These are phyloP conservation scores for Ligustrum vulgare DNA, from an alignment of 257 asterid species.

Conservation along the genomic window DNA sequence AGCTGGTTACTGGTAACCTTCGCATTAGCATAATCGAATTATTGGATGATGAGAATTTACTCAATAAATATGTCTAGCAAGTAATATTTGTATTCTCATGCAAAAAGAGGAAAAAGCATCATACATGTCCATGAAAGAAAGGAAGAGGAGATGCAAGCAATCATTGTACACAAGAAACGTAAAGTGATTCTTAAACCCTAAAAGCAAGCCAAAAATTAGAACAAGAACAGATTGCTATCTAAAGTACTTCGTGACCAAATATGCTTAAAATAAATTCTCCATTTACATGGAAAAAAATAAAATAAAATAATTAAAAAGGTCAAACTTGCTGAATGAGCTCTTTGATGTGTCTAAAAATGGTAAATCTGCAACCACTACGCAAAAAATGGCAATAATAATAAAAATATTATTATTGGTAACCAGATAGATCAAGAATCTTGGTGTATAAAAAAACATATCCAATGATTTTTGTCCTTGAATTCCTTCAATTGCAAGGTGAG, in stretches of 20 bases:
- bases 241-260: neutral
- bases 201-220: neutral
- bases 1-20: neutral
- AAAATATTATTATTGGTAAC: neutral
- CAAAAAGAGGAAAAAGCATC: neutral
- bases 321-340: neutral
- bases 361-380: constrained; percentile 1
- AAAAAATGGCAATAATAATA: neutral
- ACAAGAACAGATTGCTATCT: neutral
- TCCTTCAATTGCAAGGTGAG: neutral
- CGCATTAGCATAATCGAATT: neutral
- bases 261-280: neutral
- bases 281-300: neutral
- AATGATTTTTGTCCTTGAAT: neutral
- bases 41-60: neutral
- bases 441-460: neutral
- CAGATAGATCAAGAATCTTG: neutral
- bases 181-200: neutral
- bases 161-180: neutral
- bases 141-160: neutral
- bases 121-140: neutral
- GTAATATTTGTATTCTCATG: neutral
- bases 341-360: neutral
- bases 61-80: neutral
- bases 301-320: neutral